Evolutionary conservation across 2,329 filamentous ascomycete genomes (phyloP).

Genomic region (Emmonsia crescens): DNA sequence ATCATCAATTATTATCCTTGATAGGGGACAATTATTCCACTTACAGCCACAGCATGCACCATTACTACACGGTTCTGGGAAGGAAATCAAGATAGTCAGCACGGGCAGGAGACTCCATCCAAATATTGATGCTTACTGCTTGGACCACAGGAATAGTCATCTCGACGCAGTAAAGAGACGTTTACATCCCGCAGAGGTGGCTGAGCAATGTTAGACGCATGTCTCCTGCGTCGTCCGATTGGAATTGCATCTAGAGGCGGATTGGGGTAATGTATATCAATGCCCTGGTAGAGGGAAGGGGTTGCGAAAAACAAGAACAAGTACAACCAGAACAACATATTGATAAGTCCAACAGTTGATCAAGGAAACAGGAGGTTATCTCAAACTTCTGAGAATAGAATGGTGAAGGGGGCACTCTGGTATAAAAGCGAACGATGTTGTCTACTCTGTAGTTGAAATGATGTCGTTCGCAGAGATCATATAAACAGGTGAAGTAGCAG

Average conservation of each 20-base stretch:
- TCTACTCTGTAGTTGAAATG: not conserved
- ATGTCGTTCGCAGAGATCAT: not conserved
- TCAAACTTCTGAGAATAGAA: not conserved
- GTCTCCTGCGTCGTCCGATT: not conserved
- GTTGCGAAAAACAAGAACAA: not conserved
- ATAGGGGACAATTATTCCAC: not conserved
- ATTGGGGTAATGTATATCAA: not conserved
- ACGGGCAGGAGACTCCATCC: not conserved
- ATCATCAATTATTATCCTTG: not conserved
- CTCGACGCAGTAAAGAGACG: not conserved
- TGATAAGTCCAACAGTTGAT: not conserved
- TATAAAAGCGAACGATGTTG: not conserved
- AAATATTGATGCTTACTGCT: not conserved
- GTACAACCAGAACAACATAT: not conserved
- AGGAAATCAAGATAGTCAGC: not conserved
- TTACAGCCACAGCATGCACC: constrained; percentile 1
- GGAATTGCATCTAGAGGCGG: not conserved
- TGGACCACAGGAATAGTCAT: not conserved
- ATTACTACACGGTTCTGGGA: not conserved
- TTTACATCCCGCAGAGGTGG: not conserved
- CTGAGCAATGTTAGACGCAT: not conserved
- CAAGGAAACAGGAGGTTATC: not conserved
- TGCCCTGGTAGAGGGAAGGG: not conserved
- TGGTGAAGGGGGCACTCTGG: not conserved
- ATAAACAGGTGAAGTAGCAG: not conserved